Base-by-base conservation (phyloP, 306 rosid genomes). In the Ammopiptanthus mongolicus region DNA sequence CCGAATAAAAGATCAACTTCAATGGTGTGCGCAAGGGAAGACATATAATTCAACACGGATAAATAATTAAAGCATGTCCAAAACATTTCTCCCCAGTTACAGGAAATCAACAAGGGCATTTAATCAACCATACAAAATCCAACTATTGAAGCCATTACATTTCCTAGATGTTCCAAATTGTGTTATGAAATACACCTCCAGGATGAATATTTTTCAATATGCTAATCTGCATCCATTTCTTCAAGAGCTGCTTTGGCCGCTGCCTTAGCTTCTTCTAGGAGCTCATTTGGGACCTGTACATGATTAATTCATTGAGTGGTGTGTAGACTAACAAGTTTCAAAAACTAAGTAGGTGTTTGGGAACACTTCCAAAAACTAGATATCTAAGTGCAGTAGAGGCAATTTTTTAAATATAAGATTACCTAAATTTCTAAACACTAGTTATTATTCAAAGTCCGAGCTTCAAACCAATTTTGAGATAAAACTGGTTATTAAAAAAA, bases 201-300 rank as follows among this genome's bases (percentile, higher is more conserved):
- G 7, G 63, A 60, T 58, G 19, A 65, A 21, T 1, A 22, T 2
- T 22, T 47, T 36, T 17, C 46, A 72, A 21, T 55, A 42, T 2
- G 17, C 47, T 86, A 94, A 84, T 95, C 98, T 21, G 97, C 98
- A 80, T 93, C 98, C 97, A 93, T 93, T 84, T 93, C 98, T 84
- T 93, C 97, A 85, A 93, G 87, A 61, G 98, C 97, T 11, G 91
- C 91, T 84, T 85, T 93, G 42, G 98, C 98, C 2, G 98, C 97
- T 42, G 97, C 75, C 70, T 91, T 93, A 0, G 98, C 98, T 75
- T 82, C 93, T 81, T 89, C 93, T 29, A 93, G 82, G 56, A 93
- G 96, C 34, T 78, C 88, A 18, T 89, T 87, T 0, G 98, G 98
- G 60, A 95, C 98, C 98, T 93, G 85, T 19, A 31, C 28, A 82